Evolutionary conservation across 805 yeast species (phyloP).

Genomic region (Candida broadrunensis): DNA sequence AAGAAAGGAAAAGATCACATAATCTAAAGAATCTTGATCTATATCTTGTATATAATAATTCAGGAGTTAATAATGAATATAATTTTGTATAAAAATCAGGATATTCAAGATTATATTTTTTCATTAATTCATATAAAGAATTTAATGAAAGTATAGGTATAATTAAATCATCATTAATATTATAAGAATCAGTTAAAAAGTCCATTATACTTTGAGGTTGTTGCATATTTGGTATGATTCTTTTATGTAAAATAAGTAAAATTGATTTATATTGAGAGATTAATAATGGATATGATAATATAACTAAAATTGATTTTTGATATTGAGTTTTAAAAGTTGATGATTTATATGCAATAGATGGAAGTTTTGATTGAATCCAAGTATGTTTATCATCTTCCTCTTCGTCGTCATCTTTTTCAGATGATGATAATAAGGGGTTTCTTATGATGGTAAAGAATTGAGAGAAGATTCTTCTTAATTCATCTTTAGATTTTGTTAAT

Average conservation of each 20-base stretch:
- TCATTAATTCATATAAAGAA: slow-evolving; percentile 85
- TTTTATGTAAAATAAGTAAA: slow-evolving; percentile 71
- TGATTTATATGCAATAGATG: slow-evolving; percentile 34
- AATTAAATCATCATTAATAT: slow-evolving; percentile 42
- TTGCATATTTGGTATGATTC: slow-evolving; percentile 76
- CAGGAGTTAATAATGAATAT: slow-evolving; percentile 74
- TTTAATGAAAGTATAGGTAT: slow-evolving; percentile 78
- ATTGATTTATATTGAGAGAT: slow-evolving; percentile 65
- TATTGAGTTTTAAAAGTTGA: slow-evolving; percentile 57
- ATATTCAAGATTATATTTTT: slow-evolving; percentile 77
- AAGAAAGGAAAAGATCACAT: slow-evolving; percentile 78
- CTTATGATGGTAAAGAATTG: slow-evolving; percentile 40
- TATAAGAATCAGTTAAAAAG: slow-evolving; percentile 83
- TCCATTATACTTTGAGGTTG: slow-evolving; percentile 89
- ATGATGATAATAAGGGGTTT: slow-evolving; percentile 17
- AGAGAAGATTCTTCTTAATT: slow-evolving; percentile 27
- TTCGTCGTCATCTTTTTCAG: slow-evolving; percentile 14
- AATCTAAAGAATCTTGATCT: slow-evolving; percentile 86
- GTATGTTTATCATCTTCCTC: slow-evolving; percentile 24
- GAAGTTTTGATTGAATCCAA: slow-evolving; percentile 32
- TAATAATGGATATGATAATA: slow-evolving; percentile 49
- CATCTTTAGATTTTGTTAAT: slow-evolving; percentile 9
- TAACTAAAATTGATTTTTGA: slow-evolving; percentile 64
- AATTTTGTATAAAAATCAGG: slow-evolving; percentile 85
- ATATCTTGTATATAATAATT: slow-evolving; percentile 71